Evolutionary conservation across 1,139 yeast species (phyloP).

Genomic region (Magnusiomyces paraingens): DNA sequence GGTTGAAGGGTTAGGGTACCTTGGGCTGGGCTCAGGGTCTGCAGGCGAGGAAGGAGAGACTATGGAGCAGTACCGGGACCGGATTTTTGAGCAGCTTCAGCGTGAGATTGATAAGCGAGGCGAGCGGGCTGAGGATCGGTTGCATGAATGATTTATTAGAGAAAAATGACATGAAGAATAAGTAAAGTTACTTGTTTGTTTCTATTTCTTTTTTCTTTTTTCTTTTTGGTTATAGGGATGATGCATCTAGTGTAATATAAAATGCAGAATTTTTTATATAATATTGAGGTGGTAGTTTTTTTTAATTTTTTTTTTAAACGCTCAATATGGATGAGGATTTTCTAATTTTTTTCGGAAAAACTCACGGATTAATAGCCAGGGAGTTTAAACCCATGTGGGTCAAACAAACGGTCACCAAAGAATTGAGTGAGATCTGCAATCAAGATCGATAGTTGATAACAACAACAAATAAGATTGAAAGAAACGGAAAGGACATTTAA

Average conservation of each 20-base stretch:
- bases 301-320: too few species aligned
- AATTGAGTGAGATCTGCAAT: too few species aligned
- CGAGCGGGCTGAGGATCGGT: background rate
- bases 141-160: background rate
- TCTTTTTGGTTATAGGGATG: background rate
- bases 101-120: conserved; percentile 14
- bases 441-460: too few species aligned
- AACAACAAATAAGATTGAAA: too few species aligned
- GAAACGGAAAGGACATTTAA: too few species aligned
- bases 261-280: too few species aligned
- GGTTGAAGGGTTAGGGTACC: conserved; percentile 16
- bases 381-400: too few species aligned
- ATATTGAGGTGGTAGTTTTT: too few species aligned
- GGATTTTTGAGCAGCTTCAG: conserved; percentile 24
- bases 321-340: too few species aligned
- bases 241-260: background rate
- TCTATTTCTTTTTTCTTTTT: background rate
- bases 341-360: too few species aligned
- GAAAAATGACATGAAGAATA: background rate
- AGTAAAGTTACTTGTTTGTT: background rate
- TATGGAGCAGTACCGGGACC: conserved; percentile 26
- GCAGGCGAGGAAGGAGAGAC: conserved; percentile 22
- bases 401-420: too few species aligned
- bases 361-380: too few species aligned
- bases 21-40: conserved; percentile 16